Percentiles rank a stretch among this genome's conserved stretches.
Evolutionary conservation across 2,329 filamentous ascomycete genomes (phyloP).

Genomic region (Thermoascus crustaceus): DNA sequence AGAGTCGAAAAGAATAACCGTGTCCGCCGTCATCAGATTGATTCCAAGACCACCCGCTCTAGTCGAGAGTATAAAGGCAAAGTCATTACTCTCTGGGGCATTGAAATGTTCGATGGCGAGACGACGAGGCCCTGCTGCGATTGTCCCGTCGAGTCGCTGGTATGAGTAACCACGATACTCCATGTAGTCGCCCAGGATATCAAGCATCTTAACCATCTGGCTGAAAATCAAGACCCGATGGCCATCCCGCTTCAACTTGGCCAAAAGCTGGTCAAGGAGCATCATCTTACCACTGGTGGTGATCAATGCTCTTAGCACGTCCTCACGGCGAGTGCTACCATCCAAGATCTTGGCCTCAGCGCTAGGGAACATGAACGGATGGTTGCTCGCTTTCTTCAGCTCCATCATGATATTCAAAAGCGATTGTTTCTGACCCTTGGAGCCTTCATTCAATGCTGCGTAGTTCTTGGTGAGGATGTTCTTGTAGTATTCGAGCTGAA

Average conservation of each 20-base stretch:
- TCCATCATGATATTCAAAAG: constrained; percentile 99
- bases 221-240: constrained; percentile 97
- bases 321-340: constrained; percentile 73
- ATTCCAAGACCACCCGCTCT: constrained; percentile 96
- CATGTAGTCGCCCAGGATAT: constrained; percentile 91
- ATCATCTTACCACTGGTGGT: constrained; percentile 99
- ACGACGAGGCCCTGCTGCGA: constrained; percentile 75
- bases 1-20: constrained; percentile 94
- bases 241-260: constrained; percentile 85
- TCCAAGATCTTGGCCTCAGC: constrained; percentile 83
- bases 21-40: constrained; percentile 97
- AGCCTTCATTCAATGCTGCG: constrained; percentile 81
- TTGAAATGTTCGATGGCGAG: constrained; percentile 99
- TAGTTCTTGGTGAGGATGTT: constrained; percentile 98
- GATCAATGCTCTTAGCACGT: constrained; percentile 84
- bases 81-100: constrained; percentile 89
- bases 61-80: constrained; percentile 91
- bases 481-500: constrained; percentile 97
- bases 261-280: constrained; percentile 88
- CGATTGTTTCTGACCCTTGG: constrained; percentile 86
- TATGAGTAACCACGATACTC: constrained; percentile 90
- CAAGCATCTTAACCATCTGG: constrained; percentile 98
- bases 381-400: constrained; percentile 97
- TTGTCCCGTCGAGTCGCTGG: constrained; percentile 90
- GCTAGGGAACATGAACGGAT: constrained; percentile 94